phyloP scores from a whole-genome alignment of 169 alveolate species.

The Perkinsus marinus region DNA sequence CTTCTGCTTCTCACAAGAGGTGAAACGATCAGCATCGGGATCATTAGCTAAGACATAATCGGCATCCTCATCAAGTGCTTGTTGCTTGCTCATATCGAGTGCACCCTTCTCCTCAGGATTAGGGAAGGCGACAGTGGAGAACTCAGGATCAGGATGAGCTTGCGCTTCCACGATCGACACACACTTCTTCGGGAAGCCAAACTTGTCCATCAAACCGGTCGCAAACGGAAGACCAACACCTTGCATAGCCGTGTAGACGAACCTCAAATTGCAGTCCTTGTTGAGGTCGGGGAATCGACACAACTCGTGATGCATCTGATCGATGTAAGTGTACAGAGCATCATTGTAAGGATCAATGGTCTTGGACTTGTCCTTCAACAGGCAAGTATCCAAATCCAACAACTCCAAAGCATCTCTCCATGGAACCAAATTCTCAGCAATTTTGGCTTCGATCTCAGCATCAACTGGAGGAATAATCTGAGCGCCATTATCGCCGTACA shows the following conservation, averaged over 20 bases:
- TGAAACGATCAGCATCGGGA: conserved; percentile 69
- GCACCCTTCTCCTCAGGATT: conserved; percentile 61
- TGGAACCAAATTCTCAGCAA: too few species aligned
- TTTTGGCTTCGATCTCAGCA: too few species aligned
- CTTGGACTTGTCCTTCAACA: too few species aligned
- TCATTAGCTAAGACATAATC: conserved; percentile 55
- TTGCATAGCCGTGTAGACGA: conserved; percentile 66
- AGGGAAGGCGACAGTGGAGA: conserved; percentile 59
- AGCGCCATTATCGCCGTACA: too few species aligned
- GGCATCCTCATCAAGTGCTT: conserved; percentile 33
- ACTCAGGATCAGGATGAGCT: conserved; percentile 52
- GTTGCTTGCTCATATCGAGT: conserved; percentile 21
- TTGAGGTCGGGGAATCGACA: conserved; percentile 14
- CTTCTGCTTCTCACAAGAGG: conserved; percentile 49
- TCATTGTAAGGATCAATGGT: conserved; percentile 18
- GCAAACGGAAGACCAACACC: conserved; percentile 51
- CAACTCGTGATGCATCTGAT: conserved; percentile 30
- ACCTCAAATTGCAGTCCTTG: conserved; percentile 27
- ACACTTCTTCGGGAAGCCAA: not conserved
- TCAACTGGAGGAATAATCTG: too few species aligned
- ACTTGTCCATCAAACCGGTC: too few species aligned
- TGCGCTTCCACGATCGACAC: conserved; percentile 23
- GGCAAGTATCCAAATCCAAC: too few species aligned
- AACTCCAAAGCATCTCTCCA: too few species aligned
- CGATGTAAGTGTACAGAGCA: conserved; percentile 31